Evolutionary conservation across 2,329 filamentous ascomycete genomes (phyloP).

Genomic region (Apiospora saccharicola): DNA sequence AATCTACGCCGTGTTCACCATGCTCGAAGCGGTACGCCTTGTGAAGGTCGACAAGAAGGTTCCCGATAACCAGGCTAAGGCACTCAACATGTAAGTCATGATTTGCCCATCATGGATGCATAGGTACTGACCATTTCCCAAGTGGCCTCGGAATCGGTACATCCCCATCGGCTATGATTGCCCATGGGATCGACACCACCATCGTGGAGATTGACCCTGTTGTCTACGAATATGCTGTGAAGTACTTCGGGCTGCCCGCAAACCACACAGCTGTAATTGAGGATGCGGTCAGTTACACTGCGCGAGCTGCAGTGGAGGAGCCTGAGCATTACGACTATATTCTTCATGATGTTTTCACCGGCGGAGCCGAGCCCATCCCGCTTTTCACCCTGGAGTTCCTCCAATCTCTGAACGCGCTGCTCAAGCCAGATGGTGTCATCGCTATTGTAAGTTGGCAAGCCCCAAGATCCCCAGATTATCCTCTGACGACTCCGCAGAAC

Average conservation of each 20-base stretch:
- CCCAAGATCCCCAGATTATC: background rate
- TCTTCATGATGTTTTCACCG: conserved; percentile 97
- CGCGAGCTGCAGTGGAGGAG: conserved; percentile 50
- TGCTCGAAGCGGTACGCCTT: conserved; percentile 90
- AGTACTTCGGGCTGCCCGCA: conserved; percentile 81
- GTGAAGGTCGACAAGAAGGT: conserved; percentile 65
- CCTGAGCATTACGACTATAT: conserved; percentile 82
- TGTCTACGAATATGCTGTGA: conserved; percentile 81
- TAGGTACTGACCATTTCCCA: conserved; percentile 35
- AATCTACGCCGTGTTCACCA: conserved; percentile 95
- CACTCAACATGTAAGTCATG: conserved; percentile 79
- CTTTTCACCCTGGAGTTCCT: conserved; percentile 92
- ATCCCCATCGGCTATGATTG: conserved; percentile 83
- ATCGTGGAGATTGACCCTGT: conserved; percentile 94
- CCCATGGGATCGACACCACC: conserved; percentile 90
- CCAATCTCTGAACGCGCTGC: conserved; percentile 70
- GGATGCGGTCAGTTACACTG: conserved; percentile 79
- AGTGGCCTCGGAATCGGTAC: conserved; percentile 94
- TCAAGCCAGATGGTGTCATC: conserved; percentile 82
- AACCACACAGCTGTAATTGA: conserved; percentile 83
- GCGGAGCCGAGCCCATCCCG: conserved; percentile 86
- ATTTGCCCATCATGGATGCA: conserved; percentile 2
- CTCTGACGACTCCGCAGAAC: conserved; percentile 64
- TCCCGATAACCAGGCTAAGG: conserved; percentile 73
- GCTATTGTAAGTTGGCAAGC: conserved; percentile 73